These are phyloP conservation scores for Rhizophagus clarus DNA, from an alignment of 192 early-diverging fungal genomes.

Conservation along the genomic window DNA sequence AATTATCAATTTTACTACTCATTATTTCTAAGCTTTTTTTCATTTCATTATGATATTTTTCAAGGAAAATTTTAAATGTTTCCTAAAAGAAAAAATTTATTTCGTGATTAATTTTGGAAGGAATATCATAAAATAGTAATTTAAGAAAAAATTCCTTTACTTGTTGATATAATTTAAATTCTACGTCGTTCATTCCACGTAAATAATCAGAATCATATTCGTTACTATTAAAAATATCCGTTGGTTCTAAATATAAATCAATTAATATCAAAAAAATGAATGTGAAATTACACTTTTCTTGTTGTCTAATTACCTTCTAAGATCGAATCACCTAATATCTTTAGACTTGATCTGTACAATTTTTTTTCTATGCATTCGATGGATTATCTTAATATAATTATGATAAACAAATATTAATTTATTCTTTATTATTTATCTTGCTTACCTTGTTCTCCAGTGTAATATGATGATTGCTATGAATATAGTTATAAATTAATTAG, in stretches of 20 bases:
- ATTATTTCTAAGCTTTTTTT: background rate
- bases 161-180: background rate
- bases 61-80: background rate
- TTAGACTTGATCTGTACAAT: too few species aligned
- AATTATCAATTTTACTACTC: background rate
- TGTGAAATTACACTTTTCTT: background rate
- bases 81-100: background rate
- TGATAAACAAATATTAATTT: background rate
- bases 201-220: background rate
- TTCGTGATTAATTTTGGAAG: background rate
- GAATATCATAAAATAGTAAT: background rate
- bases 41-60: constrained; percentile 6
- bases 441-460: too few species aligned
- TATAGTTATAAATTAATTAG: too few species aligned
- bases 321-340: too few species aligned
- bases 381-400: background rate
- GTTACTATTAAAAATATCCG: background rate
- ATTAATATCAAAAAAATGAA: background rate
- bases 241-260: background rate
- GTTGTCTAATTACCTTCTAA: background rate
- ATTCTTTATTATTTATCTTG: background rate
- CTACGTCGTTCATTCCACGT: background rate
- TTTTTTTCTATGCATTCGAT: too few species aligned
- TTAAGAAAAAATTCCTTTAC: background rate
- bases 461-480: too few species aligned